Percentiles rank a stretch among this genome's conserved stretches.
Evolutionary conservation across 331 rosid genomes (phyloP).

Genomic region (Phaseolus coccineus): DNA sequence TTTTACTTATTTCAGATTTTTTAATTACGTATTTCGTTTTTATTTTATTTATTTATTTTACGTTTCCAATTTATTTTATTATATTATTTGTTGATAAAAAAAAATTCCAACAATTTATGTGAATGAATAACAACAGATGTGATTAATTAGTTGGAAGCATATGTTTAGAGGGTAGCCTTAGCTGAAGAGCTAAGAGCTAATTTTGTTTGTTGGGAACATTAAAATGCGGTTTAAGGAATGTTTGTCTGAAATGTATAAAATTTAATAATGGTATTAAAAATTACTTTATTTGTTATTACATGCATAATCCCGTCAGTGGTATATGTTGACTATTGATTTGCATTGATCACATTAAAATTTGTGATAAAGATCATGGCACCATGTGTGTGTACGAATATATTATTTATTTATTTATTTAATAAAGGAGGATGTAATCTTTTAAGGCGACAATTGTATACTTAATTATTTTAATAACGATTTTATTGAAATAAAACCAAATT

Average conservation of each 20-base stretch:
- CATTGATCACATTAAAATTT: not conserved
- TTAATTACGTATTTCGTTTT: not conserved
- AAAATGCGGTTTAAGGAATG: conserved; percentile 76
- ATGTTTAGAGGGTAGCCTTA: conserved; percentile 17
- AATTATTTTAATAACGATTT: too few relatives aligned
- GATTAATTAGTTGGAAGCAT: conserved; percentile 14
- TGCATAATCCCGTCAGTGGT: conserved; percentile 46
- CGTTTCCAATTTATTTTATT: too few relatives aligned
- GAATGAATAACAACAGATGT: not conserved
- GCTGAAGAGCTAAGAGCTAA: conserved; percentile 60
- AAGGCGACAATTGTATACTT: too few relatives aligned
- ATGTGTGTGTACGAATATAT: too few relatives aligned
- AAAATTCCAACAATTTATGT: too few relatives aligned
- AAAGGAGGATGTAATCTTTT: too few relatives aligned
- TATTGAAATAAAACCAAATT: too few relatives aligned
- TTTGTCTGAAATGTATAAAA: conserved; percentile 49
- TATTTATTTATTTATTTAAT: too few relatives aligned
- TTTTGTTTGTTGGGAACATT: conserved; percentile 59
- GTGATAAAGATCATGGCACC: not conserved
- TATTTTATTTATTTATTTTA: not conserved
- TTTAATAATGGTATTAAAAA: not conserved
- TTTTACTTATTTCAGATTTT: not conserved
- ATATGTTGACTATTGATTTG: conserved; percentile 12
- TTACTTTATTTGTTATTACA: not conserved
- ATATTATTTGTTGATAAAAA: too few relatives aligned